Evolutionary conservation across 208 protist species (phyloP).

Genomic region (Acanthamoeba triangularis): DNA sequence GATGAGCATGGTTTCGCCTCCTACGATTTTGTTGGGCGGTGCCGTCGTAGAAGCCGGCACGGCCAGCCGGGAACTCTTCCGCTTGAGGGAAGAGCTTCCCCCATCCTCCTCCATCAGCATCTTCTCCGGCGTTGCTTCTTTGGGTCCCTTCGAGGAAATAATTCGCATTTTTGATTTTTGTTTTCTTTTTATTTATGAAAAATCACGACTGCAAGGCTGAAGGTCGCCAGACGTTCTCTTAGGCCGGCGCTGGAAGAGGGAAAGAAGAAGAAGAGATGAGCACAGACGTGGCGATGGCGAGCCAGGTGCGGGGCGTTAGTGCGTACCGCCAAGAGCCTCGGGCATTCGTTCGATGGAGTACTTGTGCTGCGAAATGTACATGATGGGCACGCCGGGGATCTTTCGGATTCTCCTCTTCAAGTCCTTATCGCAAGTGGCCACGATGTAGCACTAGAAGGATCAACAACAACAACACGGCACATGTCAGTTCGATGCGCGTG

Average conservation of each 20-base stretch:
- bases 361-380: slow-evolving; percentile 98
- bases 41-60: no score
- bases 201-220: no score
- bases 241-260: no score
- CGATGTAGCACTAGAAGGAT: slow-evolving; percentile 92
- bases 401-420: slow-evolving; percentile 97
- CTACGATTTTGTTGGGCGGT: neutral
- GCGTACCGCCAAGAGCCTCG: slow-evolving; percentile 92
- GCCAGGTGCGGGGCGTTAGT: no score
- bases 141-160: neutral
- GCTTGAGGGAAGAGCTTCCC: neutral
- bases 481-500: neutral
- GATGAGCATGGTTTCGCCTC: slow-evolving; percentile 74
- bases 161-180: neutral
- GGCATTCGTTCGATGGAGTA: slow-evolving; percentile 99
- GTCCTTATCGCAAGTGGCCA: slow-evolving; percentile 97
- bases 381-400: slow-evolving; percentile 99
- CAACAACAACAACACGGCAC: neutral
- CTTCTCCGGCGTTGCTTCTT: neutral
- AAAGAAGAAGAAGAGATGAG: neutral
- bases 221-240: no score
- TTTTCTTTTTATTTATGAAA: neutral
- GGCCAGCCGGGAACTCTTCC: neutral
- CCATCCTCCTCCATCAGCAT: neutral
- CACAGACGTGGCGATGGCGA: neutral